Evolutionary conservation across 208 protist species (phyloP).

Genomic region (Zelonia costaricensis): DNA sequence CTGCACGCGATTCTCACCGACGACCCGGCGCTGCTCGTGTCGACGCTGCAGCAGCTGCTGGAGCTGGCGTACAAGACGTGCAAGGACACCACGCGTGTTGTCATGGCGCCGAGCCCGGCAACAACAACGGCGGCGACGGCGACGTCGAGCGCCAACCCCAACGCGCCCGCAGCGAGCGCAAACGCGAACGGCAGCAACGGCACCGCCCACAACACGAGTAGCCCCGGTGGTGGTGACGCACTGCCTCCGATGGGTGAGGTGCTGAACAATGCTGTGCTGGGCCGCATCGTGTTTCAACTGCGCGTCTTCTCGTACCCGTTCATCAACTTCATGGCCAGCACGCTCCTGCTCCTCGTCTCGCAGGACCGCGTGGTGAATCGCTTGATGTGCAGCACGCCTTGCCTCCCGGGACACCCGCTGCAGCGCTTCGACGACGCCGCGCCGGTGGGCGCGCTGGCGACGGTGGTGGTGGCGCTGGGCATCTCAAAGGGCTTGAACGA

Average conservation of each 20-base stretch:
- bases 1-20: conserved; percentile 38
- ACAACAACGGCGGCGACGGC: neutral
- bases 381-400: conserved; percentile 41
- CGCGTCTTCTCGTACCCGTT: conserved; percentile 69
- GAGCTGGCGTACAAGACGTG: conserved; percentile 41
- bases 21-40: conserved; percentile 38
- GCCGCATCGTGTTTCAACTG: conserved; percentile 37
- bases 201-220: conserved; percentile 1
- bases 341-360: conserved; percentile 74
- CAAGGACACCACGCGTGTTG: conserved; percentile 3
- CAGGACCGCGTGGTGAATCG: conserved; percentile 69
- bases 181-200: no score
- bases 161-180: neutral
- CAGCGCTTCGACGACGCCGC: conserved; percentile 22
- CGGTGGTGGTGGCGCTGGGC: conserved; percentile 48
- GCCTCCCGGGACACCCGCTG: conserved; percentile 31
- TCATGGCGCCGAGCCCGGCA: neutral
- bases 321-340: conserved; percentile 80
- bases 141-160: neutral
- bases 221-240: neutral
- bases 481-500: conserved; percentile 65
- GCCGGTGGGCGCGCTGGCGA: conserved; percentile 37
- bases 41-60: conserved; percentile 49
- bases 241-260: conserved; percentile 22
- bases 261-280: conserved; percentile 29